Evolutionary conservation across 1,284 basidiomycete genomes (phyloP).

Genomic region (Phlebopus sp.): DNA sequence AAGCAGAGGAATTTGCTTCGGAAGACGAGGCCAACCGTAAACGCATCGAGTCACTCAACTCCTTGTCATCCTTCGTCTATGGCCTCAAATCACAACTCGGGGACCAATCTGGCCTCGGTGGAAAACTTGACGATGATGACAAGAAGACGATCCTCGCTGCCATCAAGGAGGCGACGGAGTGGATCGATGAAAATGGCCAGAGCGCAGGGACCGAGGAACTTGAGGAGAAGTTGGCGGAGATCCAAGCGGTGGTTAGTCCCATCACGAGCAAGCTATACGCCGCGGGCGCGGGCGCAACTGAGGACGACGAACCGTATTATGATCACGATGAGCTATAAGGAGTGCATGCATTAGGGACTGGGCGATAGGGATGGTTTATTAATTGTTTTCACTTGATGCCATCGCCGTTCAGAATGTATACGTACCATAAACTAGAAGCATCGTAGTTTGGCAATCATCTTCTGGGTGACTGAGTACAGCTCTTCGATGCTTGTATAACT

Average conservation of each 20-base stretch:
- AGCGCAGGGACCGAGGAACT: slow-evolving; percentile 82
- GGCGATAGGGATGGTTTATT: slow-evolving; percentile 4
- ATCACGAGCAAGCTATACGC: slow-evolving; percentile 82
- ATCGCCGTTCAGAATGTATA: slow-evolving; percentile 2
- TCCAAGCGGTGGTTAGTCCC: slow-evolving; percentile 70
- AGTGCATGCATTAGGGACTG: slow-evolving; percentile 2
- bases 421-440: slow-evolving; percentile 12
- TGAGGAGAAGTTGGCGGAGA: slow-evolving; percentile 85
- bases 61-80: slow-evolving; percentile 75
- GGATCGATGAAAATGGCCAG: slow-evolving; percentile 84
- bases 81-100: slow-evolving; percentile 83
- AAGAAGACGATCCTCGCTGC: slow-evolving; percentile 83
- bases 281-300: slow-evolving; percentile 38
- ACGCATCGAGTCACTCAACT: slow-evolving; percentile 85
- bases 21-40: slow-evolving; percentile 87
- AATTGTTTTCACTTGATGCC: slow-evolving; percentile 9
- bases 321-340: slow-evolving; percentile 75
- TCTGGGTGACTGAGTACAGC: not conserved
- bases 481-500: too few species aligned
- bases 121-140: slow-evolving; percentile 84
- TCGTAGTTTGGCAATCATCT: slow-evolving; percentile 1
- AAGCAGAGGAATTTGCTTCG: slow-evolving; percentile 88
- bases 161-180: slow-evolving; percentile 88
- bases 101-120: slow-evolving; percentile 88
- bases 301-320: slow-evolving; percentile 55